Conservation (phyloP, 2,329 filamentous ascomycete species). For the Fusarium penzigii region DNA sequence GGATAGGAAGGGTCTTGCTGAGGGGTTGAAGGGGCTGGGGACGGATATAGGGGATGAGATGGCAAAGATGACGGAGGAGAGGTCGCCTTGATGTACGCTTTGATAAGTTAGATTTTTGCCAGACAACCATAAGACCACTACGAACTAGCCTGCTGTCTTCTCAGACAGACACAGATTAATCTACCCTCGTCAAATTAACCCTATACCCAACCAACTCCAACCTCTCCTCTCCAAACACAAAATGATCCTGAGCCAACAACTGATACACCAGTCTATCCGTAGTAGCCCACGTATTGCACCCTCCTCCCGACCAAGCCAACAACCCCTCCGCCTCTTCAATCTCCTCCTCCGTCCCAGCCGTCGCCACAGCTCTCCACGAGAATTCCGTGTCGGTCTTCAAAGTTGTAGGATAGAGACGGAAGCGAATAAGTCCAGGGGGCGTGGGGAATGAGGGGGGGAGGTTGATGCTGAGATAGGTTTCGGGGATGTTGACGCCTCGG, state of each 20-base stretch:
- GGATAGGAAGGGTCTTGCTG: slow-evolving; percentile 56
- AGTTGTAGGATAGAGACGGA: slow-evolving; percentile 4
- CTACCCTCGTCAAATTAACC: neutral
- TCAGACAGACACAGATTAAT: no score
- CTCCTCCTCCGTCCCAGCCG: neutral
- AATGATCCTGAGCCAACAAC: slow-evolving; percentile 4
- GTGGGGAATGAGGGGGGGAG: slow-evolving; percentile 1
- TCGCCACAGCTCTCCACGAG: slow-evolving; percentile 5
- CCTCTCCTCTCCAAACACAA: slow-evolving; percentile 6
- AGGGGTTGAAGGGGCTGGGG: slow-evolving; percentile 48
- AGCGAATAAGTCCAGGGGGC: neutral
- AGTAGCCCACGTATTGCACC: slow-evolving; percentile 8
- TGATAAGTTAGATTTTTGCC: no score
- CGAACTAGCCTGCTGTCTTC: no score
- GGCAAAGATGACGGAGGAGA: slow-evolving; percentile 30
- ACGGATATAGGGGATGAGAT: slow-evolving; percentile 32
- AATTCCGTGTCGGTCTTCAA: neutral
- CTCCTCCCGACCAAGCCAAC: slow-evolving; percentile 6
- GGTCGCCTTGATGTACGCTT: neutral
- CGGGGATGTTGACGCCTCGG: slow-evolving; percentile 4
- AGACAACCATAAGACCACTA: no score
- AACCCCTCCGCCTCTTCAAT: neutral
- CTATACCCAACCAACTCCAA: slow-evolving; percentile 12
- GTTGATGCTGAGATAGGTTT: slow-evolving; percentile 1
- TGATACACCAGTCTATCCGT: slow-evolving; percentile 6